Percentiles rank a stretch among this genome's conserved stretches.
phyloP scores from a whole-genome alignment of 139 green algal species.

The Closterium sp. region DNA sequence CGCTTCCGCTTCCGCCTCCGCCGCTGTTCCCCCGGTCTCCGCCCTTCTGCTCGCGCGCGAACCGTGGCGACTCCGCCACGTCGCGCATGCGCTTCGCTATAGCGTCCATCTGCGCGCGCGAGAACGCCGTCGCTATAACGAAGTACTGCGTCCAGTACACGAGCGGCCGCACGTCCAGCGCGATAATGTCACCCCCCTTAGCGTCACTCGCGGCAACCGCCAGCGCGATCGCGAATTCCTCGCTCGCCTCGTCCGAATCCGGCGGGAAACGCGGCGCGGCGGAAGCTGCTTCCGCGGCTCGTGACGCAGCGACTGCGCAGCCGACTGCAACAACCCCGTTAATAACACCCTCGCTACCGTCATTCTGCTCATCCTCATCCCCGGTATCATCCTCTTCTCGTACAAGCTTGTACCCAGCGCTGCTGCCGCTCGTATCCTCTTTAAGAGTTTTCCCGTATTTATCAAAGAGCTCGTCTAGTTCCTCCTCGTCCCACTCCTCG shows the following conservation, averaged over 20 bases:
- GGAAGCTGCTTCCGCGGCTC: not conserved
- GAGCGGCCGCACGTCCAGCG: constrained; percentile 47
- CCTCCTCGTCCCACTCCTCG: constrained; percentile 23
- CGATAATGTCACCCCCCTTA: constrained; percentile 50
- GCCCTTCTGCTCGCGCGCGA: constrained; percentile 17
- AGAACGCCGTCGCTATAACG: constrained; percentile 56
- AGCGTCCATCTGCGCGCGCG: constrained; percentile 53
- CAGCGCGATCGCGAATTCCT: constrained; percentile 49
- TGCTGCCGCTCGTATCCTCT: not conserved
- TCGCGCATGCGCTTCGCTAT: constrained; percentile 16
- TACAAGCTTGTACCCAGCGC: not conserved
- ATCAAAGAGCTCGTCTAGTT: constrained; percentile 25
- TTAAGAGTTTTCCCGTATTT: constrained; percentile 8
- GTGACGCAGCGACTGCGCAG: not conserved
- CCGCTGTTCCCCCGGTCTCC: not conserved
- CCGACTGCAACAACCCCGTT: not conserved
- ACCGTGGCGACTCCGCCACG: not conserved
- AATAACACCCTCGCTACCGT: not conserved
- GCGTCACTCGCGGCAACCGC: constrained; percentile 38
- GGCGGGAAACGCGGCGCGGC: not conserved
- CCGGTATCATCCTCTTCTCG: not conserved
- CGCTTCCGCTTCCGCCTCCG: no score
- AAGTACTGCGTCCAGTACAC: constrained; percentile 58
- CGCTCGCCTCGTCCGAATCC: not conserved
- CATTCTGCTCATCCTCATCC: not conserved